Evolutionary conservation across 495 filamentous ascomycete genomes (phyloP).

Genomic region (Bathelium albidoporum): DNA sequence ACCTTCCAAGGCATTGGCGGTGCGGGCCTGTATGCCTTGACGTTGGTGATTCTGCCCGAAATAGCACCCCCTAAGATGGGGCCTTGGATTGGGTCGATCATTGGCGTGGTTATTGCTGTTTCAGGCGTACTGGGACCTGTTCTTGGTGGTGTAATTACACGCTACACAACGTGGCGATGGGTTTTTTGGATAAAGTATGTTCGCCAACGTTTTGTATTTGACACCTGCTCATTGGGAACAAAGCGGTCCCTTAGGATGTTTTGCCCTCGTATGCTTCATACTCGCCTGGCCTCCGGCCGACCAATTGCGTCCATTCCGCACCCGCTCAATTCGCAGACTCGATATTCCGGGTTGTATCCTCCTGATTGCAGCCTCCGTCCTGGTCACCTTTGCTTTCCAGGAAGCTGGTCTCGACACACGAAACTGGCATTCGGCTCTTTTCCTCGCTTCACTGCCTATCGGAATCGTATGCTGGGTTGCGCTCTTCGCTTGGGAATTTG

Average conservation of each 20-base stretch:
- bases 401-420: conserved; percentile 6
- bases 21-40: conserved; percentile 44
- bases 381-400: conserved; percentile 6
- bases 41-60: conserved; percentile 37
- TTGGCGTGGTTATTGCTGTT: conserved; percentile 1
- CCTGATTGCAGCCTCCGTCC: conserved; percentile 8
- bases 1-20: conserved; percentile 49
- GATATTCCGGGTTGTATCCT: conserved; percentile 4
- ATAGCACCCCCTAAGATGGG: conserved; percentile 40
- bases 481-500: background rate
- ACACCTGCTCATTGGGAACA: background rate
- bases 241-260: background rate
- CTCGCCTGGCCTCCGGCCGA: background rate
- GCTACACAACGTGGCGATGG: conserved; percentile 41
- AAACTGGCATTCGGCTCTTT: background rate
- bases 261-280: background rate
- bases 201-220: background rate
- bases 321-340: conserved; percentile 4
- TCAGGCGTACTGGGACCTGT: background rate
- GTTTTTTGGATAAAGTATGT: conserved; percentile 19
- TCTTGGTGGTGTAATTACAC: background rate
- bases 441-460: conserved; percentile 5
- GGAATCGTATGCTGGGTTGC: background rate
- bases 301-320: background rate
- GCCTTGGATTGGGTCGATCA: conserved; percentile 1